phyloP scores from a whole-genome alignment of 2,329 filamentous ascomycete species.

The Ophiosphaerella narmari region DNA sequence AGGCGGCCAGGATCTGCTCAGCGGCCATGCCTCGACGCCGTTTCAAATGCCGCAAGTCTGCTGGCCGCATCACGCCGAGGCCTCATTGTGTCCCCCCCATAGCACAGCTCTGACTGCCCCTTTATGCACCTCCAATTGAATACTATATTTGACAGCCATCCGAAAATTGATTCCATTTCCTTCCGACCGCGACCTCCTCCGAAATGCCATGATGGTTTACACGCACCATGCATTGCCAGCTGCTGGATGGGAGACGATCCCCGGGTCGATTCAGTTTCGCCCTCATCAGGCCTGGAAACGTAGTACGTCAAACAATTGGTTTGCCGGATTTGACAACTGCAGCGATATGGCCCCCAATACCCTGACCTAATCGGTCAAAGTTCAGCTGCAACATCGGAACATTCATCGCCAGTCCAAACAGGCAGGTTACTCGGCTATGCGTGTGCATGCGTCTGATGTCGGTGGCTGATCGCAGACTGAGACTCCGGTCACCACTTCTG shows the following conservation, averaged over 20 bases:
- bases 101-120: slow-evolving; percentile 14
- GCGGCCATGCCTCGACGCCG: slow-evolving; percentile 2
- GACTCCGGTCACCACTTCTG: not conserved
- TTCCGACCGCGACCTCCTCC: not conserved
- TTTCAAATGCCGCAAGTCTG: slow-evolving; percentile 23
- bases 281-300: slow-evolving; percentile 1
- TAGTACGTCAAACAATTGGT: not conserved
- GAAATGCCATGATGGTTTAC: not conserved
- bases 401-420: not conserved
- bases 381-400: not conserved
- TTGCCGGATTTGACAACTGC: slow-evolving; percentile 5
- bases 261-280: slow-evolving; percentile 8
- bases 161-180: not conserved
- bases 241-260: slow-evolving; percentile 8
- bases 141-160: slow-evolving; percentile 3
- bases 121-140: slow-evolving; percentile 26
- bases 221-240: too few species aligned
- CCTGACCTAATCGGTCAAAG: not conserved
- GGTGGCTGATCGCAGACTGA: slow-evolving; percentile 2
- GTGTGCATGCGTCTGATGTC: not conserved
- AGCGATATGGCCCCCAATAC: slow-evolving; percentile 2
- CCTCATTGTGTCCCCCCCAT: not conserved
- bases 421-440: slow-evolving; percentile 6
- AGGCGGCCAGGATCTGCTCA: slow-evolving; percentile 9
- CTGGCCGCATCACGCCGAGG: slow-evolving; percentile 24